Evolutionary conservation across 352 stramenopile species (phyloP).

Genomic region (Globisporangium abappressorium): DNA sequence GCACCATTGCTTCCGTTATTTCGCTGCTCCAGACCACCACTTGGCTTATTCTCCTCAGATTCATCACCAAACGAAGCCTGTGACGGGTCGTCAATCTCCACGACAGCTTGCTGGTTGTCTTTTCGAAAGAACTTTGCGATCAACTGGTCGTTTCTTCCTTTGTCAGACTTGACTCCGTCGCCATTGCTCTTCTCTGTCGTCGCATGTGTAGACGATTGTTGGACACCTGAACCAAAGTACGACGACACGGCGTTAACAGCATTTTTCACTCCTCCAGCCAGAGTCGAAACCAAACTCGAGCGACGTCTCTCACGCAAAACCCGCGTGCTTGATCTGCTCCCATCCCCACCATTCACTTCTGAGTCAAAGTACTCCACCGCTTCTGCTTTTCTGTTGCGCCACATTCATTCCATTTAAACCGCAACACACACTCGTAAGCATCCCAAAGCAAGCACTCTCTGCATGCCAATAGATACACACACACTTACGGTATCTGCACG

Average conservation of each 20-base stretch:
- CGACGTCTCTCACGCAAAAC: conserved; percentile 9
- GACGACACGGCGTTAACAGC: conserved; percentile 27
- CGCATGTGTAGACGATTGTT: too few species aligned
- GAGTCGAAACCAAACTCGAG: conserved; percentile 22
- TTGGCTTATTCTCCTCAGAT: background rate
- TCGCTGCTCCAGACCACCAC: background rate
- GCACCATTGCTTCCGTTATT: background rate
- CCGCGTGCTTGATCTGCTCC: background rate
- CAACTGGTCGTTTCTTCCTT: conserved; percentile 8
- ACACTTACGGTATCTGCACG: conserved; percentile 37
- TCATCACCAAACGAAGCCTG: background rate
- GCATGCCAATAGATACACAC: background rate
- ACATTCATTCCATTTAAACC: background rate
- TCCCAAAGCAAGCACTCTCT: background rate
- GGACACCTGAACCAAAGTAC: conserved; percentile 20
- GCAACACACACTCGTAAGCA: too few species aligned
- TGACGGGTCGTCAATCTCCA: conserved; percentile 19
- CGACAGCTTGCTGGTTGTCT: background rate
- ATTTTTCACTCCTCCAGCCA: conserved; percentile 25
- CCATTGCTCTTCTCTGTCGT: background rate
- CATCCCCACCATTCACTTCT: conserved; percentile 1
- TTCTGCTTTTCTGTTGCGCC: conserved; percentile 9
- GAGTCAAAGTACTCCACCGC: conserved; percentile 10
- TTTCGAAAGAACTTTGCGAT: conserved; percentile 14
- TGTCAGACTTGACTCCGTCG: background rate